Evolutionary conservation across 179 eudicot genomes (phyloP).

Genomic region (Spinacia oleracea): DNA sequence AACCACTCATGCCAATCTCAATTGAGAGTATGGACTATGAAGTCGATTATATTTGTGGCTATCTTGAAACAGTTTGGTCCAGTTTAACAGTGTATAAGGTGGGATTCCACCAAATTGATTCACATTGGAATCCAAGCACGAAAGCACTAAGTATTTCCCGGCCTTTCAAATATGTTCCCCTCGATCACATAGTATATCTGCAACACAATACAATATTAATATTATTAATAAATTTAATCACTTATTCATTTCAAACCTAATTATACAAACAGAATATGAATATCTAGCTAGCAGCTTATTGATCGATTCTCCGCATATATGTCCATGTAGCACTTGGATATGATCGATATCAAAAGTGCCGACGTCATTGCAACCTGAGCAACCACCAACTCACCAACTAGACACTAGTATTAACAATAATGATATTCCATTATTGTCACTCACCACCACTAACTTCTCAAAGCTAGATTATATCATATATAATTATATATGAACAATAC

Average conservation of each 20-base stretch:
- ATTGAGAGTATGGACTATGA: no score
- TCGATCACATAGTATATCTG: neutral
- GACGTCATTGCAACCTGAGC: neutral
- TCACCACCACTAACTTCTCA: neutral
- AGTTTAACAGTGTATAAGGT: slow-evolving; percentile 11
- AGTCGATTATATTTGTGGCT: slow-evolving; percentile 13
- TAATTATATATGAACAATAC: neutral
- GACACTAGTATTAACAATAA: neutral
- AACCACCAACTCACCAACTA: no score
- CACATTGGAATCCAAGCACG: slow-evolving; percentile 38
- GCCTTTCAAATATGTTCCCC: slow-evolving; percentile 29
- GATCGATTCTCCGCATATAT: slow-evolving; percentile 1
- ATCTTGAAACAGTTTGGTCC: slow-evolving; percentile 22
- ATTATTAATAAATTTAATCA: neutral
- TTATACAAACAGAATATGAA: slow-evolving; percentile 21
- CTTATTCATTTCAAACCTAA: slow-evolving; percentile 6
- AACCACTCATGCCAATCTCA: no score
- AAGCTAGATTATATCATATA: neutral
- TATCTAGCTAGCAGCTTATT: slow-evolving; percentile 15
- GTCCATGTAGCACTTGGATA: neutral
- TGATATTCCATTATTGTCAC: neutral
- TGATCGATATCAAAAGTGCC: neutral
- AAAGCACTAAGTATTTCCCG: slow-evolving; percentile 30
- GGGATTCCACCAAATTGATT: slow-evolving; percentile 32
- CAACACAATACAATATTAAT: no score